Percentiles rank a stretch among this genome's conserved stretches.
Evolutionary conservation across 257 asterid species (phyloP).

Genomic region (Penstemon newberryi): DNA sequence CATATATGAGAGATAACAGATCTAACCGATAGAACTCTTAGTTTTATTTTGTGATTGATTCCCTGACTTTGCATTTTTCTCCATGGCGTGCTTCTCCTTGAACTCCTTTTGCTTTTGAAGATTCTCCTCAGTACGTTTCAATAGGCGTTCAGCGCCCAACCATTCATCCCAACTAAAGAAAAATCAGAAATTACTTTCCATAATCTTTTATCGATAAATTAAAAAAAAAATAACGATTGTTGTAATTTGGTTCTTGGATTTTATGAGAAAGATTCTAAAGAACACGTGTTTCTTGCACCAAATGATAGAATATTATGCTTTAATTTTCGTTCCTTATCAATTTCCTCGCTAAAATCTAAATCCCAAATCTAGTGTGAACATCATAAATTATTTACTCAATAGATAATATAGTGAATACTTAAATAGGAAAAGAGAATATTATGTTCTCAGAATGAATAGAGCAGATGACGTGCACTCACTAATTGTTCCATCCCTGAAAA

Average conservation of each 20-base stretch:
- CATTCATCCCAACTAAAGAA: conserved; percentile 80
- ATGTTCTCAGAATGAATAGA: conserved; percentile 21
- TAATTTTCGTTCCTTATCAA: not conserved
- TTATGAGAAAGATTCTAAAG: too few species aligned
- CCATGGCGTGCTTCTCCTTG: conserved; percentile 37
- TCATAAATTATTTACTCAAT: not conserved
- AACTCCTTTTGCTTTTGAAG: conserved; percentile 49
- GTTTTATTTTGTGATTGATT: conserved; percentile 45
- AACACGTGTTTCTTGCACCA: too few species aligned
- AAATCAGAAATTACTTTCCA: conserved; percentile 12
- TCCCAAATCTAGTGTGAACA: not conserved
- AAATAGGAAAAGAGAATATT: conserved; percentile 6
- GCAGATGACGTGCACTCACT: conserved; percentile 47
- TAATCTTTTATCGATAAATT: conserved; percentile 7
- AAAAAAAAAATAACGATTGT: conserved; percentile 4
- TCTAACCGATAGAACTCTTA: conserved; percentile 49
- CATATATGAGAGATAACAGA: not conserved
- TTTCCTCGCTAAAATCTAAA: not conserved
- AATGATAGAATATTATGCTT: not conserved
- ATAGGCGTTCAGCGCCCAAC: conserved; percentile 51
- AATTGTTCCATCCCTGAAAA: conserved; percentile 87
- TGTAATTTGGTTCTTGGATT: conserved; percentile 1
- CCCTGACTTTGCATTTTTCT: conserved; percentile 43
- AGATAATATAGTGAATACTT: conserved; percentile 3
- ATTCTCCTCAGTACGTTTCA: conserved; percentile 67